phyloP scores from a whole-genome alignment of 257 asterid species.

The Solanum okadae region DNA sequence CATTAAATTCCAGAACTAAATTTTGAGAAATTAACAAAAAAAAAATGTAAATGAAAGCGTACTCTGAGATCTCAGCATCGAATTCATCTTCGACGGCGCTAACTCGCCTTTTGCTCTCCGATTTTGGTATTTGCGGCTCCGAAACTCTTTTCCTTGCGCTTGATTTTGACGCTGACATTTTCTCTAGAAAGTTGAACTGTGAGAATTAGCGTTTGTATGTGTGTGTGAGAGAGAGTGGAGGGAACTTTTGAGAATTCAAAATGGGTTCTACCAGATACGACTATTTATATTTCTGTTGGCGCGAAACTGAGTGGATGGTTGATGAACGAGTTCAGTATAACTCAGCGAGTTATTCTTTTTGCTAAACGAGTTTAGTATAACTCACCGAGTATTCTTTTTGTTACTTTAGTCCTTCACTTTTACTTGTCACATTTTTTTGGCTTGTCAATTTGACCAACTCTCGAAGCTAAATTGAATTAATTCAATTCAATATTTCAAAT shows the following conservation, averaged over 20 bases:
- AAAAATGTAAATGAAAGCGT: neutral
- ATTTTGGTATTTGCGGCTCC: conserved; percentile 37
- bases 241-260: neutral
- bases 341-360: neutral
- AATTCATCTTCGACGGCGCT: conserved; percentile 54
- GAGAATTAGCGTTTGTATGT: neutral
- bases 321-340: neutral
- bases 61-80: conserved; percentile 72
- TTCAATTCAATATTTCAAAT: too few relatives aligned
- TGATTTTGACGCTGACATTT: conserved; percentile 56
- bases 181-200: neutral
- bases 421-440: too few relatives aligned
- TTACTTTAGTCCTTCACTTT: neutral
- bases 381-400: neutral
- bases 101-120: conserved; percentile 48
- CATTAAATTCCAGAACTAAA: neutral
- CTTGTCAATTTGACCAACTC: too few relatives aligned
- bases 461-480: too few relatives aligned
- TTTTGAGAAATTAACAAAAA: neutral
- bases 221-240: neutral
- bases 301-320: neutral
- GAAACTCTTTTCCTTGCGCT: conserved; percentile 43
- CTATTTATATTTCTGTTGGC: neutral
- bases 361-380: too few relatives aligned
- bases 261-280: neutral